Evolutionary conservation across 1,284 basidiomycete genomes (phyloP), one percentile per base, ranked within the genome.

Genomic region (Anthracocystis walkeri): DNA sequence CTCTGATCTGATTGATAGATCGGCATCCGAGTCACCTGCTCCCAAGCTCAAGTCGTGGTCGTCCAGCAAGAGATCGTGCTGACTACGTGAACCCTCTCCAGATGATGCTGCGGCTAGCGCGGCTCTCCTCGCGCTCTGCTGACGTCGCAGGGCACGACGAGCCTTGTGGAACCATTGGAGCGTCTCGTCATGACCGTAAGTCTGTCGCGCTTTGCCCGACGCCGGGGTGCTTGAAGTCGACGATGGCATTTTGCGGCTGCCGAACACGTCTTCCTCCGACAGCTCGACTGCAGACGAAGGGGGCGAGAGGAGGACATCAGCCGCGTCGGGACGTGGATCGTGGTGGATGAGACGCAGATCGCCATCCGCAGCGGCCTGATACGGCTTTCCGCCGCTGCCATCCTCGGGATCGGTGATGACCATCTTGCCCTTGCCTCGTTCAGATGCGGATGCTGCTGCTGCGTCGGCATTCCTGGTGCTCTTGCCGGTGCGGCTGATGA

Each of bases 401-500:
- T 77, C 75, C 46, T 74, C 75, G 23, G 75, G 66, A 33, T 74
- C 58, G 20, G 75, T 77, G 44, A 77, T 46, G 25, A 74, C 75
- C 75, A 77, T 74, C 65, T 66, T 75, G 56, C 68, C 68, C 40
- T 78, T 78, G 35, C 45, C 63, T 10, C 41, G 48, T 12, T 53
- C 57, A 14, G 64, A 56, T 20, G 67, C 21, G 29, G n/a, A n/a
- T 8, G 53, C 53, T 16, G 54, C 46, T 11, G 31, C 41, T 8
- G 29, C 41, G 21, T 51, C 42, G 59, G 18, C 52, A 35, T n/a
- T 45, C 53, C 53, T 54, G 44, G 20, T 49, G 18, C 38, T n/a
- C 33, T 64, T 62, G 62, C 60, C 52, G 18, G 65, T 69, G 20
- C 77, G 75, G 48, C 71, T 73, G 20, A 89, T 90, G 40, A 98